Evolutionary conservation across 2,329 filamentous ascomycete genomes (phyloP).

Genomic region (Periconia sp.): DNA sequence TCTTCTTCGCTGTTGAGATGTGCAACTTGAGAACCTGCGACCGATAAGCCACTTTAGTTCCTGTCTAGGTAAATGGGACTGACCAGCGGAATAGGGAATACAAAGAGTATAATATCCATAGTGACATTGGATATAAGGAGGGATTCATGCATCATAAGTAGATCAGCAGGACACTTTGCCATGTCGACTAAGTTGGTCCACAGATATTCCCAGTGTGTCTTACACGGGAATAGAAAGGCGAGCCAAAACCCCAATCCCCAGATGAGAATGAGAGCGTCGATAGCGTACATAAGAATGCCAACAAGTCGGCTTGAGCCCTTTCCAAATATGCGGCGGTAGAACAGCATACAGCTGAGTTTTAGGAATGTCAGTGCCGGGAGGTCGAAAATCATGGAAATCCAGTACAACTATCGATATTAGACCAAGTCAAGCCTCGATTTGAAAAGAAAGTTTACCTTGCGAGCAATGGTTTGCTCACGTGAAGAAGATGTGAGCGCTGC

Average conservation of each 20-base stretch:
- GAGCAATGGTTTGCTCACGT: too few species aligned
- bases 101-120: background rate
- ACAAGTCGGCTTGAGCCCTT: too few species aligned
- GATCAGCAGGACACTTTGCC: slow-evolving; percentile 4
- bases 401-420: too few species aligned
- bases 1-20: slow-evolving; percentile 6
- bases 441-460: too few species aligned
- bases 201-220: slow-evolving; percentile 4
- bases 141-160: background rate
- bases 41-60: too few species aligned
- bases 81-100: slow-evolving; percentile 11
- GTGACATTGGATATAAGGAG: slow-evolving; percentile 3
- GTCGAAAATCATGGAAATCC: too few species aligned
- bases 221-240: slow-evolving; percentile 1
- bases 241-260: slow-evolving; percentile 5
- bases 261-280: slow-evolving; percentile 4
- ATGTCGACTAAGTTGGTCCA: slow-evolving; percentile 4
- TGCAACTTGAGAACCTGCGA: slow-evolving; percentile 5
- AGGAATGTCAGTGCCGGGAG: slow-evolving; percentile 1
- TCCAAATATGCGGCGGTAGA: slow-evolving; percentile 8
- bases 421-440: too few species aligned
- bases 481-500: too few species aligned
- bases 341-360: slow-evolving; percentile 8
- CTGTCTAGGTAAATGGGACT: too few species aligned
- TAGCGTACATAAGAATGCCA: background rate